A percentile compares a stretch with the other conserved stretches of the same genome.
These are phyloP conservation scores for Camelina neglecta DNA, from an alignment of 345 rosid species.

Conservation along the genomic window DNA sequence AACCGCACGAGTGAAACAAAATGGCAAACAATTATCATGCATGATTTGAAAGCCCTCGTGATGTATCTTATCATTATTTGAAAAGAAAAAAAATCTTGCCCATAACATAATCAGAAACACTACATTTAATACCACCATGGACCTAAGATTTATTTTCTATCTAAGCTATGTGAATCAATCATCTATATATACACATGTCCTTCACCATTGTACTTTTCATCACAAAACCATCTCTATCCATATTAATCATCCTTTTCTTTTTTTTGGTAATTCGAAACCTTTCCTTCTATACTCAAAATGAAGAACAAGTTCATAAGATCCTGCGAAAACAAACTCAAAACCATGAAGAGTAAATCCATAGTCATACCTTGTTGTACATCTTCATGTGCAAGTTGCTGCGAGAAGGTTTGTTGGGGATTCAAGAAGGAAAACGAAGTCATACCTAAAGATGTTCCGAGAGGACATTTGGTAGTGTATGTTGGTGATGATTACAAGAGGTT, in stretches of 20 bases:
- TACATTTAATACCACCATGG: constrained; percentile 51
- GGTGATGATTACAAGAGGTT: constrained; percentile 71
- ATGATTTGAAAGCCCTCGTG: constrained; percentile 32
- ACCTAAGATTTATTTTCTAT: constrained; percentile 30
- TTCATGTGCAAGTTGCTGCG: constrained; percentile 54
- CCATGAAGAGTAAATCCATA: constrained; percentile 53
- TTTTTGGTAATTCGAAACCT: background rate
- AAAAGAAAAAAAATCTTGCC: constrained; percentile 24
- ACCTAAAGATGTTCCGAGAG: constrained; percentile 87
- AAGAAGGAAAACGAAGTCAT: constrained; percentile 50
- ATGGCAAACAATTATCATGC: constrained; percentile 35
- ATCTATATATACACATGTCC: constrained; percentile 46
- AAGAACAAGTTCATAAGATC: constrained; percentile 53
- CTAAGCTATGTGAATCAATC: constrained; percentile 24
- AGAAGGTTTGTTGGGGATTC: constrained; percentile 56
- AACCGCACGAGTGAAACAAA: constrained; percentile 48
- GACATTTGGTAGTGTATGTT: constrained; percentile 81
- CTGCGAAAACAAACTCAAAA: constrained; percentile 58
- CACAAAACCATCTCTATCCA: constrained; percentile 33
- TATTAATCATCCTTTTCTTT: background rate
- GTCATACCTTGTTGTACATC: constrained; percentile 53
- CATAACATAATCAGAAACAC: constrained; percentile 49
- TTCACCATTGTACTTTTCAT: constrained; percentile 37
- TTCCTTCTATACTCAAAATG: constrained; percentile 29
- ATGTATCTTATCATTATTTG: constrained; percentile 14